Base-by-base conservation (phyloP, 139 green algal genomes). In the Haematococcus lacustris region DNA sequence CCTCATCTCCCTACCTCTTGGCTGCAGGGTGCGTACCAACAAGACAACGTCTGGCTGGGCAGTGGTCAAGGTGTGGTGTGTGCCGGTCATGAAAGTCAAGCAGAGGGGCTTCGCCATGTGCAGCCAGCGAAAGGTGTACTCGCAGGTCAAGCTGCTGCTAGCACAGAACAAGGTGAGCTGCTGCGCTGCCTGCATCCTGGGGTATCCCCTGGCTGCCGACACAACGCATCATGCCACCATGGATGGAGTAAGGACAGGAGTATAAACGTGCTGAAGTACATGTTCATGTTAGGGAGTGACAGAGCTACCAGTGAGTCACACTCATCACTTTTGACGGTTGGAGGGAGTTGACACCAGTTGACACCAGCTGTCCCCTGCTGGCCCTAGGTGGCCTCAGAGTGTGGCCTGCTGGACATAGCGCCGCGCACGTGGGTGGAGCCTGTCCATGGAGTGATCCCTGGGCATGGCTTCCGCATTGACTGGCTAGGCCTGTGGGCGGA, bases 401-500 rank as follows among this genome's bases (percentile, higher is more conserved):
- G 75, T 66, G 75, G 75, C 28, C 39, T 81, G 35, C 61, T 64
- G 43, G 43, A 59, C 28, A 78, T 78, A 32, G 72, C 79, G 39
- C 79, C 79, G 40, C 76, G 73, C 59, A 69, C 82, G 64, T 85
- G 80, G 76, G 61, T 82, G 40, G 76, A 85, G 66, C 76, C 73
- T 23, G 38, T 82, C 32, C n/a, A 60, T 59, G 76, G 76, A 21
- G 70, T 85, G 37, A 74, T 80, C 59, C 73, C 76, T n/a, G 71
- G 76, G 51, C 66, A 72, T 25, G 82, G 78, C 37, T 82, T 82
- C 64, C 78, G 75, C 71, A 70, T 85, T 35, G 71, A 85, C 51
- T 87, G 82, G 78, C 73, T 82, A 35, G 78, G 75, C 28, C 62
- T 87, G 63, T 87, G 82, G 78, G 70, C 68, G 2, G 75, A 85